A percentile compares a stretch with the other conserved stretches of the same genome.
Conservation (phyloP, 169 alveolate species). For the Plasmodium sp. region DNA sequence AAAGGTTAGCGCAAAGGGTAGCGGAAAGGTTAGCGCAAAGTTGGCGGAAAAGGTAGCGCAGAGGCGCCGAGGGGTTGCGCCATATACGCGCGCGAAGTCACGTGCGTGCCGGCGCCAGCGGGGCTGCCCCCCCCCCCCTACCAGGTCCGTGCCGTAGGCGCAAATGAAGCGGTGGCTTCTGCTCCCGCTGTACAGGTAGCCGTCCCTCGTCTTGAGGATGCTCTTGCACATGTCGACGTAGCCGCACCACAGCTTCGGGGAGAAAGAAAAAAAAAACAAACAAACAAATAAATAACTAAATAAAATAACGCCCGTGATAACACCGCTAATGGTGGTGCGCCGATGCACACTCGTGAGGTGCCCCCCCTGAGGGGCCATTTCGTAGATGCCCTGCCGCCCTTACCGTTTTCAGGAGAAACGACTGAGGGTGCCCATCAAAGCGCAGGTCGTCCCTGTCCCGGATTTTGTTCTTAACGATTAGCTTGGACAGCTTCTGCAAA, state of each 20-base stretch:
- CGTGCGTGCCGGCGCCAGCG: neutral
- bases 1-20: neutral
- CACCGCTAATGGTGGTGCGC: neutral
- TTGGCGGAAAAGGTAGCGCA: neutral
- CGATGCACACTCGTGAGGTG: neutral
- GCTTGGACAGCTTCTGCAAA: conserved; percentile 22
- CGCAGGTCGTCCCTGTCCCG: conserved; percentile 37
- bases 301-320: neutral
- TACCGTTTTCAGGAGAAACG: conserved; percentile 36
- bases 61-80: neutral
- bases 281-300: neutral
- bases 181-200: conserved; percentile 24
- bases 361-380: neutral
- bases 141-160: conserved; percentile 47
- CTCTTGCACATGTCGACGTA: conserved; percentile 55
- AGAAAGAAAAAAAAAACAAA: neutral
- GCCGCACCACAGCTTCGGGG: conserved; percentile 29
- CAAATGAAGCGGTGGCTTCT: conserved; percentile 22
- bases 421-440: conserved; percentile 65
- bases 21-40: neutral
- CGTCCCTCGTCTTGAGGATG: conserved; percentile 23
- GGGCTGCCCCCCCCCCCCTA: neutral
- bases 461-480: conserved; percentile 16
- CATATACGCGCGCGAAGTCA: neutral
- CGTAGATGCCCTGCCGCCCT: neutral